These are phyloP conservation scores for Citrus reticulata DNA, from an alignment of 345 rosid genomes.

Conservation along the genomic window DNA sequence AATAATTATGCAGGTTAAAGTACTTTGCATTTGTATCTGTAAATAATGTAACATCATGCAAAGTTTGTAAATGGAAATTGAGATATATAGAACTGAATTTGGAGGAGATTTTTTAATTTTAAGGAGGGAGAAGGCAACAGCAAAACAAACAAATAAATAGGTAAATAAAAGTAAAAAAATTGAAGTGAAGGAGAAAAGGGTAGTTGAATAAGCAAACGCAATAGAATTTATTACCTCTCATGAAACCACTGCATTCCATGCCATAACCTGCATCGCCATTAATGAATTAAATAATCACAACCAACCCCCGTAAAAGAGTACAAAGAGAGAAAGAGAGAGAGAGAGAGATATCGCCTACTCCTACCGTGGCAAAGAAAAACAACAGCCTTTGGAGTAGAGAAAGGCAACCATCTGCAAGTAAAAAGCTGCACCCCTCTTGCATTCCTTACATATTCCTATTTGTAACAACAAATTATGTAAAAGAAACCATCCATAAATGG, in stretches of 20 bases:
- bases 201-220: no score
- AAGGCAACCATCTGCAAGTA: slow-evolving; percentile 86
- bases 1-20: no score
- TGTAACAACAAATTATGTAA: not conserved
- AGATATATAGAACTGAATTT: no score
- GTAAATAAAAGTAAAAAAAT: no score
- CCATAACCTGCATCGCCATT: slow-evolving; percentile 77
- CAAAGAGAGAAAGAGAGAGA: not conserved
- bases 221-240: slow-evolving; percentile 65
- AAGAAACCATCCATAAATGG: not conserved
- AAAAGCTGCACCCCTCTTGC: slow-evolving; percentile 74
- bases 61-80: no score
- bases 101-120: no score
- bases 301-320: not conserved
- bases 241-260: slow-evolving; percentile 91
- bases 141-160: no score
- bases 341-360: no score
- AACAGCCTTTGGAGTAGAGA: slow-evolving; percentile 69
- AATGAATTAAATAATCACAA: slow-evolving; percentile 27
- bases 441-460: slow-evolving; percentile 62
- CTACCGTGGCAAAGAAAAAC: slow-evolving; percentile 95
- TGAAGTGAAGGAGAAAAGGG: no score
- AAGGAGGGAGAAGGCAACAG: no score
- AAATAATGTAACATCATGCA: no score
- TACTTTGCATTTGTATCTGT: no score